These are phyloP conservation scores for Sarocladium oryzae DNA, from an alignment of 2,329 filamentous ascomycete genomes.

Conservation along the genomic window DNA sequence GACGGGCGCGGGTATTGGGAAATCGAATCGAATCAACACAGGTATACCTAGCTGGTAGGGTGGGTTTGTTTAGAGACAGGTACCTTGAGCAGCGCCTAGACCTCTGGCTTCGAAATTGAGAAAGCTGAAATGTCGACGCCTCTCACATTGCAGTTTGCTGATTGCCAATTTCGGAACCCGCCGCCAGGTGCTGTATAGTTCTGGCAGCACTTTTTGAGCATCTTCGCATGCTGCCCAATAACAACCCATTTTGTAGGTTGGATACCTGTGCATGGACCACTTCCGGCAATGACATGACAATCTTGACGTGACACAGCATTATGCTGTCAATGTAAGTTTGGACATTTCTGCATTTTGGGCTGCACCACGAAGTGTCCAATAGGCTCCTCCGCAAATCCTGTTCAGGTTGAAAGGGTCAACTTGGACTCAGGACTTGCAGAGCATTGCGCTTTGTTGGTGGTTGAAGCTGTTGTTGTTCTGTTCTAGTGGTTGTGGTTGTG, in stretches of 20 bases:
- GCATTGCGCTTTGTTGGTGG: too few species aligned
- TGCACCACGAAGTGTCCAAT: slow-evolving; percentile 2
- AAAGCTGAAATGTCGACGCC: too few species aligned
- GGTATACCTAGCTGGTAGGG: neutral
- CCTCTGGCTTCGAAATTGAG: neutral
- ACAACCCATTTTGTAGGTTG: too few species aligned
- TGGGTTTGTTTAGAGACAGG: neutral
- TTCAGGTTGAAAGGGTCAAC: neutral
- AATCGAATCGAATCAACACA: neutral
- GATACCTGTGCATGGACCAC: too few species aligned
- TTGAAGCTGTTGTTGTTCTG: neutral
- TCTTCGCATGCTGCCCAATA: too few species aligned
- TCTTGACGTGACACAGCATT: neutral
- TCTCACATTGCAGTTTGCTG: too few species aligned
- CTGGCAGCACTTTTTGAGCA: too few species aligned
- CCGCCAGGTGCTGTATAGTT: too few species aligned
- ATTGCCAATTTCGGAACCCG: too few species aligned
- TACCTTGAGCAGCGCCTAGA: neutral
- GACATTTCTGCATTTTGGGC: neutral
- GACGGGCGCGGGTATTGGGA: neutral
- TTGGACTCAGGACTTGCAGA: neutral
- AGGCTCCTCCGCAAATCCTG: neutral
- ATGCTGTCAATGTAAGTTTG: neutral
- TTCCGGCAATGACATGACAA: neutral
- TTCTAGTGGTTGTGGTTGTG: slow-evolving; percentile 1